phyloP scores from a whole-genome alignment of 2,329 filamentous ascomycete genomes.

The Talaromyces amestolkiae region DNA sequence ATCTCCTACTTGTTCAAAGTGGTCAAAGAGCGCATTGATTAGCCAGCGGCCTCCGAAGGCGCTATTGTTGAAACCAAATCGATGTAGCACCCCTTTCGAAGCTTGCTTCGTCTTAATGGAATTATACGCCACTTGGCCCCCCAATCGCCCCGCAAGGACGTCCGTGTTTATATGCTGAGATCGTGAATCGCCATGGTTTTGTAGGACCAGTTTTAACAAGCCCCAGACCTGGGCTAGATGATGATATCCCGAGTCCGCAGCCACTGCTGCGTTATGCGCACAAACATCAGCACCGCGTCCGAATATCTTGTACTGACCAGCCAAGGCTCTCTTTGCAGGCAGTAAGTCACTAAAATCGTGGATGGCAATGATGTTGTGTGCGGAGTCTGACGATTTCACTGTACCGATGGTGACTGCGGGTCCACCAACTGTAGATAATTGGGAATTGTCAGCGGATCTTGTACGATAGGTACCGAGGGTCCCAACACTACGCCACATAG shows the following conservation, averaged over 20 bases:
- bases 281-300: conserved; percentile 80
- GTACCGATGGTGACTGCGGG: conserved; percentile 44
- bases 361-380: conserved; percentile 71
- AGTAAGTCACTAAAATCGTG: conserved; percentile 67
- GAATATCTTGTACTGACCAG: conserved; percentile 77
- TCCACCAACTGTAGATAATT: conserved; percentile 49
- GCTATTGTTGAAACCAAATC: conserved; percentile 54
- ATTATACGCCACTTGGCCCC: conserved; percentile 33
- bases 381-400: conserved; percentile 43
- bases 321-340: conserved; percentile 76
- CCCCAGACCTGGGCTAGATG: conserved; percentile 83
- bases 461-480: conserved; percentile 58
- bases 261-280: conserved; percentile 75
- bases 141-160: conserved; percentile 64
- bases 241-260: conserved; percentile 64
- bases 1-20: conserved; percentile 61
- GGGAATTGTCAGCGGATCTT: conserved; percentile 48
- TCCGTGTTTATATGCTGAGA: conserved; percentile 63
- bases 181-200: conserved; percentile 71
- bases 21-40: conserved; percentile 56
- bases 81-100: conserved; percentile 30
- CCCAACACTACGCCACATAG: conserved; percentile 51
- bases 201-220: conserved; percentile 73
- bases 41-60: conserved; percentile 57
- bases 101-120: conserved; percentile 25